phyloP scores from a whole-genome alignment of 495 filamentous ascomycete species.

The Aspergillus funiculosus region DNA sequence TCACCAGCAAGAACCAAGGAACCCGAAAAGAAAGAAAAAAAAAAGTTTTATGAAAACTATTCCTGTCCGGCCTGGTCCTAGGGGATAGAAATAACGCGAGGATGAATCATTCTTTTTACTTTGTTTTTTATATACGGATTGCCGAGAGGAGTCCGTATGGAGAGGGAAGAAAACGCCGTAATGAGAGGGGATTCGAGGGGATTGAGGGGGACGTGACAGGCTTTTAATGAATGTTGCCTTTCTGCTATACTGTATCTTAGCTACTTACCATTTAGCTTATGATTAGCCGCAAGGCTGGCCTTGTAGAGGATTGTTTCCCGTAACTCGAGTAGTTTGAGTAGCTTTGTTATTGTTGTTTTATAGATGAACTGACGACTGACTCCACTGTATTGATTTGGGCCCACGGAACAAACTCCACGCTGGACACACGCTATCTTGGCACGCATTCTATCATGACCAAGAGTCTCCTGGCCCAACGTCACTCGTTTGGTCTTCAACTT shows the following conservation, averaged over 20 bases:
- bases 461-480: too few relatives aligned
- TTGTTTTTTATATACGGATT: slow-evolving; percentile 15
- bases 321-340: too few relatives aligned
- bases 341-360: not conserved
- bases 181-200: slow-evolving; percentile 14
- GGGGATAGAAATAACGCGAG: slow-evolving; percentile 12
- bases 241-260: slow-evolving; percentile 45
- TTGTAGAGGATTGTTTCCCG: slow-evolving; percentile 16
- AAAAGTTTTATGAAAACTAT: slow-evolving; percentile 18
- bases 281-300: slow-evolving; percentile 32
- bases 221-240: slow-evolving; percentile 41
- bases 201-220: slow-evolving; percentile 22
- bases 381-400: slow-evolving; percentile 6
- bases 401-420: too few relatives aligned
- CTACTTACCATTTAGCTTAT: slow-evolving; percentile 43
- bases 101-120: slow-evolving; percentile 13
- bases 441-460: too few relatives aligned
- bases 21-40: slow-evolving; percentile 12
- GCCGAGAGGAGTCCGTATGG: slow-evolving; percentile 14
- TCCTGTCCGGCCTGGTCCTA: slow-evolving; percentile 19
- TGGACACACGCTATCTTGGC: too few relatives aligned
- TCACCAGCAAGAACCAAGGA: too few relatives aligned
- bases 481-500: not conserved
- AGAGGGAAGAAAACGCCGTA: slow-evolving; percentile 20
- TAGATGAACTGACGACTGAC: slow-evolving; percentile 1